Evolutionary conservation across 345 rosid genomes (phyloP).

Genomic region (Kernera saxatilis): DNA sequence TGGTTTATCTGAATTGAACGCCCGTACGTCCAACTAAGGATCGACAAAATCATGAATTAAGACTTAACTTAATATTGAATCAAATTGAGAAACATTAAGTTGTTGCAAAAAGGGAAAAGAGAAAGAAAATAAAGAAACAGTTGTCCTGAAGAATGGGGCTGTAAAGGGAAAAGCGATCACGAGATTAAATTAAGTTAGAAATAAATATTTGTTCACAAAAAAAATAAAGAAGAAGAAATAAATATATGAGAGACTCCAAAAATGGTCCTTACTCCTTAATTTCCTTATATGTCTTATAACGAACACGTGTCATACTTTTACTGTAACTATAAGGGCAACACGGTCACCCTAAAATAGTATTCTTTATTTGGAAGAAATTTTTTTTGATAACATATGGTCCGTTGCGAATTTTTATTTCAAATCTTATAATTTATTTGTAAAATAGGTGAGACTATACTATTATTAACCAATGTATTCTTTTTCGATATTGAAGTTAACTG

Average conservation of each 20-base stretch:
- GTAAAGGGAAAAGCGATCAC: constrained; percentile 25
- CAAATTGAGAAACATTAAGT: neutral
- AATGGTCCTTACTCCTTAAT: constrained; percentile 1
- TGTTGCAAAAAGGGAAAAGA: neutral
- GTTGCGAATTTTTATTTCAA: neutral
- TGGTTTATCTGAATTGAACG: no score
- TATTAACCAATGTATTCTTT: no score
- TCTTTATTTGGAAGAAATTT: neutral
- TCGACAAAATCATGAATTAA: neutral
- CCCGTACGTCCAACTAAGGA: no score
- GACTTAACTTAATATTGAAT: neutral
- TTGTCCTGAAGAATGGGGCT: constrained; percentile 18
- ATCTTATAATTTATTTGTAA: neutral
- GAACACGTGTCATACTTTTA: constrained; percentile 9
- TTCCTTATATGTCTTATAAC: neutral
- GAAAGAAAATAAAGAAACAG: neutral
- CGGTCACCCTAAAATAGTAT: neutral
- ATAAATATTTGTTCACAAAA: no score
- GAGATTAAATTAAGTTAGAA: constrained; percentile 9
- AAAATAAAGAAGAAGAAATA: constrained; percentile 14
- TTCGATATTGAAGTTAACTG: no score
- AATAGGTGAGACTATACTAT: neutral
- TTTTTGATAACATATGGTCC: neutral
- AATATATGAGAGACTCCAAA: neutral
- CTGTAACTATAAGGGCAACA: neutral